Evolutionary conservation across 129 eudicot genomes (phyloP).

Genomic region (Calendula officinalis): DNA sequence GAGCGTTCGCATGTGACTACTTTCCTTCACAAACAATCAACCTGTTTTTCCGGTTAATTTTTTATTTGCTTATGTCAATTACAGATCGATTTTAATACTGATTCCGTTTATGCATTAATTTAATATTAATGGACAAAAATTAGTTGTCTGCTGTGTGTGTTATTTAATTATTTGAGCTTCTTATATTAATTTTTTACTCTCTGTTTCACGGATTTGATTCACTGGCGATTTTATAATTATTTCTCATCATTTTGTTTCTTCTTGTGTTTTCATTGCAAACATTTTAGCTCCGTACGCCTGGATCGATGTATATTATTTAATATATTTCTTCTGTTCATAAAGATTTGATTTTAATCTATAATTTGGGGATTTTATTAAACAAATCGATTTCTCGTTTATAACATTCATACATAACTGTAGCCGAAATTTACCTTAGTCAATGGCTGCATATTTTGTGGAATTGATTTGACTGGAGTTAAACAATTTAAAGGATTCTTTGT

Average conservation of each 20-base stretch:
- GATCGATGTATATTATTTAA: conserved; percentile 16
- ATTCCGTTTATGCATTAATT: conserved; percentile 1
- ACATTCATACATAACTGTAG: neutral
- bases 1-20: conserved; percentile 24
- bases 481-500: neutral
- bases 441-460: neutral
- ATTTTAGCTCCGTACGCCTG: conserved; percentile 29
- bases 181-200: neutral
- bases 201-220: conserved; percentile 16
- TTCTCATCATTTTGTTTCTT: conserved; percentile 35
- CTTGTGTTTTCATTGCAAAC: conserved; percentile 12
- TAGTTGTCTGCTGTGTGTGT: conserved; percentile 16
- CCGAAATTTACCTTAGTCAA: neutral
- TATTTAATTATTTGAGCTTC: neutral
- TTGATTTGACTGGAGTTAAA: neutral
- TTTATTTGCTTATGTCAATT: neutral
- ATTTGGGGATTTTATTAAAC: conserved; percentile 8
- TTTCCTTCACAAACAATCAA: conserved; percentile 33
- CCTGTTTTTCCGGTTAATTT: conserved; percentile 16
- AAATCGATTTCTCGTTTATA: neutral
- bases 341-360: conserved; percentile 24
- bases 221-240: conserved; percentile 3
- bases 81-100: conserved; percentile 19
- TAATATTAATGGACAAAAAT: conserved; percentile 23
- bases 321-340: neutral